Conservation (phyloP, 2,329 filamentous ascomycete genomes). For the Ceratocystiopsis brevicomis region DNA sequence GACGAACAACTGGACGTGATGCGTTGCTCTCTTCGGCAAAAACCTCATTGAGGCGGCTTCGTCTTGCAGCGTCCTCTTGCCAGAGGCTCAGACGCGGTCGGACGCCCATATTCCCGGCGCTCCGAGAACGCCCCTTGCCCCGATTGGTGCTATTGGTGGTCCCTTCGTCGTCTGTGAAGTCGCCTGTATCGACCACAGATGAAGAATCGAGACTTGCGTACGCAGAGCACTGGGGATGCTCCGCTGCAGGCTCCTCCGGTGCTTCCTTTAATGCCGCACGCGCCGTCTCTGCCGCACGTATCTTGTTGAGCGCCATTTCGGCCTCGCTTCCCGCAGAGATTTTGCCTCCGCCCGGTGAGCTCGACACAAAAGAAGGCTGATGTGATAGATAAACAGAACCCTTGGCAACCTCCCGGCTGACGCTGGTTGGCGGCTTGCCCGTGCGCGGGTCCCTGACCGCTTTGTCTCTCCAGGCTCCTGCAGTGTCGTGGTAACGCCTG, state of each 20-base stretch:
- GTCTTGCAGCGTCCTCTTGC: not conserved
- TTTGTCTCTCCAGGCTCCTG: slow-evolving; percentile 25
- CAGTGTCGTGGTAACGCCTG: slow-evolving; percentile 24
- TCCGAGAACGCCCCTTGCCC: slow-evolving; percentile 2
- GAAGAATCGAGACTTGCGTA: too few species aligned
- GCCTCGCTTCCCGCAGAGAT: slow-evolving; percentile 22
- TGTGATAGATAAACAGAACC: slow-evolving; percentile 16
- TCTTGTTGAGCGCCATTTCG: slow-evolving; percentile 22
- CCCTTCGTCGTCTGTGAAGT: not conserved
- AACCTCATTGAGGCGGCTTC: too few species aligned
- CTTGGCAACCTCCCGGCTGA: slow-evolving; percentile 1
- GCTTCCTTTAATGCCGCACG: too few species aligned
- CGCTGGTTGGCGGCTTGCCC: slow-evolving; percentile 8
- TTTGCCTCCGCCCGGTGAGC: slow-evolving; percentile 13
- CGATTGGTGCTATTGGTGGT: too few species aligned
- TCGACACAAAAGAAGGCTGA: slow-evolving; percentile 5
- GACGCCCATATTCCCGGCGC: slow-evolving; percentile 7
- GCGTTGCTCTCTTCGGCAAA: too few species aligned
- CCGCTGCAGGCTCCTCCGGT: too few species aligned
- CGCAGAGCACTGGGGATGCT: too few species aligned
- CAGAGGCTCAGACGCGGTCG: slow-evolving; percentile 15
- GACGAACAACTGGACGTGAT: too few species aligned
- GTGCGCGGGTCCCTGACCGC: slow-evolving; percentile 22
- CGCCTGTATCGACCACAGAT: not conserved
- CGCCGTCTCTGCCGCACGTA: slow-evolving; percentile 13